Percentiles rank a stretch among this genome's conserved stretches.
Conservation (phyloP, 2,329 filamentous ascomycete genomes). For the Sporothrix euskadiensis region DNA sequence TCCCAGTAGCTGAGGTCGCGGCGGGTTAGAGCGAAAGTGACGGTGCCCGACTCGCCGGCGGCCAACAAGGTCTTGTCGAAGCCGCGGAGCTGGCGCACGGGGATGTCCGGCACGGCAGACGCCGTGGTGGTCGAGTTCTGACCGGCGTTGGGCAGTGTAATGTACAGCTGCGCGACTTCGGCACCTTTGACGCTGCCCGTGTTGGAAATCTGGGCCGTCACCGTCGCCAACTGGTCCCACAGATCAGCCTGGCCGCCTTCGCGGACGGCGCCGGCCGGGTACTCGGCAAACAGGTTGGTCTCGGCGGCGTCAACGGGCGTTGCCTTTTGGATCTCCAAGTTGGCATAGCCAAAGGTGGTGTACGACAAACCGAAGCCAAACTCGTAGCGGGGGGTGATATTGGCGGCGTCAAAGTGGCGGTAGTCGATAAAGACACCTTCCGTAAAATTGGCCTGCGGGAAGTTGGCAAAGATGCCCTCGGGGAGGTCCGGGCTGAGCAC, state of each 20-base stretch:
- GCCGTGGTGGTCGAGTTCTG: not conserved
- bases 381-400: constrained; percentile 53
- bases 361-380: constrained; percentile 60
- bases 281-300: constrained; percentile 37
- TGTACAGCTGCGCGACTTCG: constrained; percentile 50
- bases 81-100: constrained; percentile 62
- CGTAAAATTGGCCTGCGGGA: constrained; percentile 27
- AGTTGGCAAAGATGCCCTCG: constrained; percentile 44
- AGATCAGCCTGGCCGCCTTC: constrained; percentile 50
- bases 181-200: constrained; percentile 45
- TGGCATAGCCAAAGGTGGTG: constrained; percentile 52
- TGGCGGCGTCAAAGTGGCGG: constrained; percentile 53
- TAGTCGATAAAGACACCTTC: constrained; percentile 54
- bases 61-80: constrained; percentile 61
- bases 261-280: constrained; percentile 44
- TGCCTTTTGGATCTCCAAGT: constrained; percentile 40
- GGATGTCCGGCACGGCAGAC: constrained; percentile 36
- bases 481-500: constrained; percentile 18
- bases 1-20: constrained; percentile 70
- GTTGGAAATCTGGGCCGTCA: constrained; percentile 46
- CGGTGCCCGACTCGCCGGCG: constrained; percentile 44
- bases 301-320: constrained; percentile 31
- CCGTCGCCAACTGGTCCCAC: constrained; percentile 48
- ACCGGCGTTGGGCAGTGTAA: constrained; percentile 43
- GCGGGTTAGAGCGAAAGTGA: constrained; percentile 58